Conservation (phyloP, 2,329 filamentous ascomycete genomes). For the Stromatinia cepivora region DNA sequence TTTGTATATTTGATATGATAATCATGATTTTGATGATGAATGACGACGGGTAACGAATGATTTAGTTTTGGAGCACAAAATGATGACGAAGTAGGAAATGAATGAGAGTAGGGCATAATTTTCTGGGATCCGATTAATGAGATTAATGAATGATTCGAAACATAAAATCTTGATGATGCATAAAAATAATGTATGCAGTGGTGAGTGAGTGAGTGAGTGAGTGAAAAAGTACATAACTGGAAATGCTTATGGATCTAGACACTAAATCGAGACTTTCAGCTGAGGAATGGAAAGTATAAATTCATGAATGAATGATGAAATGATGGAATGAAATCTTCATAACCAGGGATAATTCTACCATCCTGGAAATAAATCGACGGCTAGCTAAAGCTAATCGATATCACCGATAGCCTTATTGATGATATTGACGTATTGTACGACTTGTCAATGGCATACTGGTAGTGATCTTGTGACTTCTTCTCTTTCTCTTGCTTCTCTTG, state of each 20-base stretch:
- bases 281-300: background rate
- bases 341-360: background rate
- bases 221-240: background rate
- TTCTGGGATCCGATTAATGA: background rate
- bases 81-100: background rate
- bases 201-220: background rate
- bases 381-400: background rate
- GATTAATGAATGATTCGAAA: slow-evolving; percentile 15
- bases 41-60: slow-evolving; percentile 13
- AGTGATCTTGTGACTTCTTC: background rate
- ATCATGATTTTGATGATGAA: slow-evolving; percentile 22
- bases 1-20: slow-evolving; percentile 18
- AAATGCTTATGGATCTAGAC: background rate
- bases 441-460: too few relatives aligned
- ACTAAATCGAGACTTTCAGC: background rate
- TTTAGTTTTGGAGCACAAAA: background rate
- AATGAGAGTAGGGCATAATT: slow-evolving; percentile 5
- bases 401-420: background rate
- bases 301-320: background rate
- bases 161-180: slow-evolving; percentile 1
- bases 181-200: slow-evolving; percentile 1
- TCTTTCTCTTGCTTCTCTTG: background rate
- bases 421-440: background rate
- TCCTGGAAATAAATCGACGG: slow-evolving; percentile 2
- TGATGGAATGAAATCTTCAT: background rate